A percentile compares a stretch with the other conserved stretches of the same genome.
Conservation (phyloP, 768 basidiomycete species). For the Rickenella mellea region DNA sequence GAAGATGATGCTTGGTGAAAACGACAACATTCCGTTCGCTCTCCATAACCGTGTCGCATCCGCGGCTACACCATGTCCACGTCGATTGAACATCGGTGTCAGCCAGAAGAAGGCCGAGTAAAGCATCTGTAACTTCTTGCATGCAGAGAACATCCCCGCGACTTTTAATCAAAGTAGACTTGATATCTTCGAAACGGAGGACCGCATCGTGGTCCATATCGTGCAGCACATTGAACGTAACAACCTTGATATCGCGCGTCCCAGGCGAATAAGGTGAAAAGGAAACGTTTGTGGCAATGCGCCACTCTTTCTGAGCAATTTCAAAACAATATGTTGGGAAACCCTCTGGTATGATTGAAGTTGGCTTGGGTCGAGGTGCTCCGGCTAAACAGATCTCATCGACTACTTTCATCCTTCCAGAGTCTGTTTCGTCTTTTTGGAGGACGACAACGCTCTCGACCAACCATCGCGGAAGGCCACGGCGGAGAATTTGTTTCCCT, state of each 20-base stretch:
- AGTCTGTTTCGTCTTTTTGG: constrained; percentile 13
- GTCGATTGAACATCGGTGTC: not conserved
- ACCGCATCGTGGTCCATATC: constrained; percentile 7
- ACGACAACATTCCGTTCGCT: constrained; percentile 12
- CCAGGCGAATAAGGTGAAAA: not conserved
- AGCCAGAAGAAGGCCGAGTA: constrained; percentile 4
- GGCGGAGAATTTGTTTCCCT: constrained; percentile 5
- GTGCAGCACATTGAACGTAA: constrained; percentile 14
- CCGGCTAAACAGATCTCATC: constrained; percentile 7
- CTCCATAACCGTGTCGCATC: constrained; percentile 7
- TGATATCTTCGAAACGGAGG: constrained; percentile 4
- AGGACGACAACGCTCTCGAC: constrained; percentile 10
- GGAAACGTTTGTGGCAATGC: not conserved
- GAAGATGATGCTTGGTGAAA: constrained; percentile 6
- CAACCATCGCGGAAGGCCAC: constrained; percentile 8
- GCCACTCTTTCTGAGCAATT: constrained; percentile 1
- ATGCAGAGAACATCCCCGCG: constrained; percentile 11
- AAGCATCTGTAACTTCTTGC: constrained; percentile 14
- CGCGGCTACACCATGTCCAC: constrained; percentile 8
- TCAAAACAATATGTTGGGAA: constrained; percentile 6
- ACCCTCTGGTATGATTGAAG: constrained; percentile 1
- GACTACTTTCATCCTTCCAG: constrained; percentile 11
- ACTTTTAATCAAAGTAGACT: constrained; percentile 6
- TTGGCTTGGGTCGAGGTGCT: not conserved
- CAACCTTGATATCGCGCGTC: constrained; percentile 4